Conservation (phyloP, 2,329 filamentous ascomycete genomes). For the Exserohilum rostratum region DNA sequence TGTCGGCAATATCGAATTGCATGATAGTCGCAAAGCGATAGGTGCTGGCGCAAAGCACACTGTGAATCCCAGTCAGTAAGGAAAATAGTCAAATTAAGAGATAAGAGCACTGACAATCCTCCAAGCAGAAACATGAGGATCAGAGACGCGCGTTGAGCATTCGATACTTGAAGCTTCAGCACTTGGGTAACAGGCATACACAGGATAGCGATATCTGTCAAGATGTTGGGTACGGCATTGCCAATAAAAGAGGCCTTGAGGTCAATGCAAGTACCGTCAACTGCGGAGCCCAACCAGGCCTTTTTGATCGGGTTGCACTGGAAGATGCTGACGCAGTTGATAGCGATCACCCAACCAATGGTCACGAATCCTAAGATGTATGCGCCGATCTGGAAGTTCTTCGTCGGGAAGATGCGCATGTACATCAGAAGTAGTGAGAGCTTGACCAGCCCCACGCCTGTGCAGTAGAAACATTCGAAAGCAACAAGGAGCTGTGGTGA, state of each 20-base stretch:
- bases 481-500: conserved; percentile 52
- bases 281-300: conserved; percentile 52
- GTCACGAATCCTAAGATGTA: conserved; percentile 53
- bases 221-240: conserved; percentile 57
- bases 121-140: conserved; percentile 55
- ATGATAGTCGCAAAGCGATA: conserved; percentile 24
- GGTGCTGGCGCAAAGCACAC: conserved; percentile 23
- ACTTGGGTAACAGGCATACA: conserved; percentile 56
- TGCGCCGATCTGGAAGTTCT: conserved; percentile 52
- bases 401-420: conserved; percentile 58
- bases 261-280: conserved; percentile 58
- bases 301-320: conserved; percentile 59
- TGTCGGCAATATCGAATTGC: conserved; percentile 18
- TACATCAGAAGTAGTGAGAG: conserved; percentile 60
- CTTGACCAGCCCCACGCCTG: conserved; percentile 59
- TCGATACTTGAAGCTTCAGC: conserved; percentile 53
- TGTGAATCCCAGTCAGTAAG: conserved; percentile 9
- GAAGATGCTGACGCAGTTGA: conserved; percentile 59
- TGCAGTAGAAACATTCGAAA: conserved; percentile 57
- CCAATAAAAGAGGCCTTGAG: conserved; percentile 59
- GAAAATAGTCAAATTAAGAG: neutral
- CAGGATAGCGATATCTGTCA: conserved; percentile 56
- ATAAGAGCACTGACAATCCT: conserved; percentile 47
- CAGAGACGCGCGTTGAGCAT: conserved; percentile 53
- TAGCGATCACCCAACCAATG: conserved; percentile 56